Evolutionary conservation across 768 basidiomycete genomes (phyloP).

Genomic region (Tricholoma sp.): DNA sequence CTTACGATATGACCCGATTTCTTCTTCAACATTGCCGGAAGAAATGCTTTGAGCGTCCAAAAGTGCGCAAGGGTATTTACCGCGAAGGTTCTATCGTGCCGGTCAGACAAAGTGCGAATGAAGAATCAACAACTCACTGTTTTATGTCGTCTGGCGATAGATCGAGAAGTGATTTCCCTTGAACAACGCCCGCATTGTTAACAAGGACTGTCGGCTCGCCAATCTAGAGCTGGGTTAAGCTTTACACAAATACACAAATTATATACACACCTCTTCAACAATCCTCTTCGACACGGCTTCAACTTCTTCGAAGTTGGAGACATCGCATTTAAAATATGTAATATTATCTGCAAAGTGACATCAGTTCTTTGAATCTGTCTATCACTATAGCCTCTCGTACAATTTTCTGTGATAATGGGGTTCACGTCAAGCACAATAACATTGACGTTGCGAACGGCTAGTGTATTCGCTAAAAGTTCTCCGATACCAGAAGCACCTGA

Average conservation of each 20-base stretch:
- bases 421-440: constrained; percentile 86
- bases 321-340: constrained; percentile 83
- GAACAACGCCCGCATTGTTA: constrained; percentile 94
- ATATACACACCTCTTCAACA: constrained; percentile 59
- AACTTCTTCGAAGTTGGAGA: constrained; percentile 86
- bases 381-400: constrained; percentile 33
- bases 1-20: constrained; percentile 83
- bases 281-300: constrained; percentile 68
- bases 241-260: background rate
- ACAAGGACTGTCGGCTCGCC: constrained; percentile 86
- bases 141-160: constrained; percentile 70
- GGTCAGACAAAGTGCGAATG: background rate
- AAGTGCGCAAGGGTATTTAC: constrained; percentile 88
- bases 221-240: constrained; percentile 41
- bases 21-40: constrained; percentile 77
- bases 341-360: constrained; percentile 56
- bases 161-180: constrained; percentile 84
- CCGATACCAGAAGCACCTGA: constrained; percentile 87
- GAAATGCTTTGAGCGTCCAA: constrained; percentile 89
- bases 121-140: constrained; percentile 44
- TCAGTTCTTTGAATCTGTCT: background rate
- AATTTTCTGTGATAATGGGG: constrained; percentile 70
- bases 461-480: constrained; percentile 79
- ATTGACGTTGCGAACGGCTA: constrained; percentile 75
- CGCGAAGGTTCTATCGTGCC: constrained; percentile 66